Percentiles rank a stretch among this genome's conserved stretches.
phyloP scores from a whole-genome alignment of 2,329 filamentous ascomycete genomes.

The Aspergillus jensenii region DNA sequence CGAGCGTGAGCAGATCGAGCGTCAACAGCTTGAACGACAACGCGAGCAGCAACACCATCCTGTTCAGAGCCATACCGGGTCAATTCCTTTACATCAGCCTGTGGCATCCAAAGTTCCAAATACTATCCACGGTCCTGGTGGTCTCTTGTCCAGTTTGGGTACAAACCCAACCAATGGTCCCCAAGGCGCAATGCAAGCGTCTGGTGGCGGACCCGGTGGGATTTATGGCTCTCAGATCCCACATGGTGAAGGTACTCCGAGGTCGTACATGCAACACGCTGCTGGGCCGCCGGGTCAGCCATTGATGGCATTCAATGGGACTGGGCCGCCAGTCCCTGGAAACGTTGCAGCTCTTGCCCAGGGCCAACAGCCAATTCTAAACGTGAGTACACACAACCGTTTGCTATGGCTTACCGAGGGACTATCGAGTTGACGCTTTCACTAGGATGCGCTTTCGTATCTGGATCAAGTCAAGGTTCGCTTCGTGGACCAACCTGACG shows the following conservation, averaged over 20 bases:
- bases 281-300: constrained; percentile 54
- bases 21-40: constrained; percentile 58
- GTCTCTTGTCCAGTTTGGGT: constrained; percentile 74
- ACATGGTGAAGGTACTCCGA: constrained; percentile 54
- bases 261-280: constrained; percentile 63
- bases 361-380: constrained; percentile 80
- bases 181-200: constrained; percentile 56
- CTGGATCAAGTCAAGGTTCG: constrained; percentile 98
- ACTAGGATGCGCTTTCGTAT: constrained; percentile 83
- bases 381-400: constrained; percentile 46
- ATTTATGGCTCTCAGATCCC: constrained; percentile 71
- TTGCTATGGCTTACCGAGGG: not conserved
- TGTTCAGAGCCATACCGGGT: constrained; percentile 83
- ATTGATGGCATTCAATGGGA: constrained; percentile 50
- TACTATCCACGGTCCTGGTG: constrained; percentile 89
- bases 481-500: constrained; percentile 93
- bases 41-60: constrained; percentile 63
- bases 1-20: constrained; percentile 50
- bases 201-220: constrained; percentile 60
- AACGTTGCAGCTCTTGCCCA: constrained; percentile 65
- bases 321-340: constrained; percentile 45
- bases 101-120: constrained; percentile 78
- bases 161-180: constrained; percentile 57
- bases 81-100: constrained; percentile 90
- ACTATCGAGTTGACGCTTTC: constrained; percentile 19